Evolutionary conservation across 306 rosid species (phyloP).

Genomic region (Corylus avellana): DNA sequence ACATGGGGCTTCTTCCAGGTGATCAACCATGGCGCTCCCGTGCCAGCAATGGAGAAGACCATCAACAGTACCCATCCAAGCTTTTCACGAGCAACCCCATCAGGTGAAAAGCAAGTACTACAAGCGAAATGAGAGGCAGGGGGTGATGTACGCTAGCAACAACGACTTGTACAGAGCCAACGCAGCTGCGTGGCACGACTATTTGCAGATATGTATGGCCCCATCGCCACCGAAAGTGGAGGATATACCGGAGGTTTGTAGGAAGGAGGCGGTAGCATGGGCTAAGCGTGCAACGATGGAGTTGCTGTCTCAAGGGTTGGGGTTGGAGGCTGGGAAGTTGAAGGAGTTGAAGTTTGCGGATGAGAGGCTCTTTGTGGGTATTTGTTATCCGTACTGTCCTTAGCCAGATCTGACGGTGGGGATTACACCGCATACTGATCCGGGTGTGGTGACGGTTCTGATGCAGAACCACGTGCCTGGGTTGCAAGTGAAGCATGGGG

Average conservation of each 20-base stretch:
- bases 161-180: conserved; percentile 36
- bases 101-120: conserved; percentile 35
- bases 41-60: conserved; percentile 20
- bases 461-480: conserved; percentile 37
- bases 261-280: conserved; percentile 31
- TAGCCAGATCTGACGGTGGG: conserved; percentile 45
- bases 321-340: conserved; percentile 31
- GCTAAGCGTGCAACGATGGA: conserved; percentile 36
- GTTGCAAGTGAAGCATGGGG: conserved; percentile 33
- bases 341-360: conserved; percentile 37
- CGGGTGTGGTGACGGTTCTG: conserved; percentile 24
- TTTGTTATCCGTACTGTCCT: conserved; percentile 39
- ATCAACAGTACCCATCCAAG: conserved; percentile 27
- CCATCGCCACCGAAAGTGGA: conserved; percentile 5
- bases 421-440: conserved; percentile 31
- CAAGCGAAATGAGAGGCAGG: conserved; percentile 37
- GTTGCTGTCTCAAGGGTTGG: conserved; percentile 44
- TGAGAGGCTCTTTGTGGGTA: conserved; percentile 6
- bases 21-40: conserved; percentile 40
- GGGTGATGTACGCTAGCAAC: conserved; percentile 38
- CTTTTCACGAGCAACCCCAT: conserved; percentile 41
- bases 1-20: conserved; percentile 57
- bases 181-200: conserved; percentile 44
- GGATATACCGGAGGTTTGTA: conserved; percentile 22
- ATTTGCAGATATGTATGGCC: conserved; percentile 36